Base-by-base conservation (phyloP, 192 early-diverging fungal genomes). In the Coemansia sp. region DNA sequence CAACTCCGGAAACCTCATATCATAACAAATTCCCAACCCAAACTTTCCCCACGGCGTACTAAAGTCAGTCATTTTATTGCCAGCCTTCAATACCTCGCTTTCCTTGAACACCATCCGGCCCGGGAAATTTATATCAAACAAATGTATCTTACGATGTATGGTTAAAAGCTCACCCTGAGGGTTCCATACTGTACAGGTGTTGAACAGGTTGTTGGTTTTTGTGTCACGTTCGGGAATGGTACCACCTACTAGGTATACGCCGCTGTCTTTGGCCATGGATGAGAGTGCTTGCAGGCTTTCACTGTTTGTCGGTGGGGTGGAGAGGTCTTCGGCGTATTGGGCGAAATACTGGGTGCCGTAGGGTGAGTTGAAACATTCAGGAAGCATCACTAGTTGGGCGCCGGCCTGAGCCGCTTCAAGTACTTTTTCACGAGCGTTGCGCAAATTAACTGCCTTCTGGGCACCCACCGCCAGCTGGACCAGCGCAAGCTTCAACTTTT, bases 291-390 rank as follows among this genome's bases (percentile, higher is more conserved):
- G 76, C 25, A 87, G 77, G 32, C 94, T 91, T 12, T 86, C 86
- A 56, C 93, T 91, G 3, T 67, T 68, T 12, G 22, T 58, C 18
- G 2, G 64, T 33, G 40, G 76, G 64, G n/a, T 86, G 22, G 22
- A 75, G 28, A 96, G 71, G 34, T 80, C 83, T 68, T 99, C 97
- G 40, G 97, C 93, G 69, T 97, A 96, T 28, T 93, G 72, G n/a
- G 83, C 85, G 82, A 99, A 99, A 85, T 88, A 90, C 30, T 87
- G 66, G 14, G 93, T 95, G 2, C 97, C 97, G 79, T 99, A 99
- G 8, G 95, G 96, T 16, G 91, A 95, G 79, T 99, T 99, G 87
- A 99, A 99, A 83, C 95, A 97, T 85, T 99, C 97, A 38, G 95
- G 97, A 16, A 99, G 84, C 3, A 97, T 93, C 29, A 99, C 92